Base-by-base conservation (phyloP, 2,329 filamentous ascomycete genomes). In the Metarhizium guizhouense region DNA sequence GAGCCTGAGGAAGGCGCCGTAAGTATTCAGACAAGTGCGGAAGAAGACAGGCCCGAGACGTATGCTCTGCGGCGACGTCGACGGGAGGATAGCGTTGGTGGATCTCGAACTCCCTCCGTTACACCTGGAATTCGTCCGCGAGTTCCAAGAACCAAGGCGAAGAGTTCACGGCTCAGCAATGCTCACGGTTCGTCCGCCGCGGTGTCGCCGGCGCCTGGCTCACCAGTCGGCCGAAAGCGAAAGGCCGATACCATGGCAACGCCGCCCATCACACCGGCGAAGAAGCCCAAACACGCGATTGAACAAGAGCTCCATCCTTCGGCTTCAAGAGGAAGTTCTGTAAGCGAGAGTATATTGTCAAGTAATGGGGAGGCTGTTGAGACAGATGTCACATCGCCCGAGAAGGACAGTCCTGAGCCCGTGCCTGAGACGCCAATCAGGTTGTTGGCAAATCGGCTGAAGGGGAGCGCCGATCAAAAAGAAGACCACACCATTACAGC, bases 1-100 rank as follows among this genome's bases (percentile, higher is more conserved):
- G 80, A 83, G 42, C 80, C 76, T 0, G 74, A 73, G 14, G 76
- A 76, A 4, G 76, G 71, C 0, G 74, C 74, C 14, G 67, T 73
- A 3, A 72, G 71, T 1, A 71, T 81, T 29, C 75, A 71, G 63
- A 74, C 67, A 59, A 80, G 76, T 62, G 77, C 86, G 30, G 81
- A 87, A 62, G 76, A 79, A 47, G 74, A 76, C 29, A 38, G n/a
- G 6, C 61, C 65, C 0, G 76, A 78, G 47, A 76, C 74, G 1
- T 86, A 86, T 60, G 79, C 78, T 3, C 67, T 86, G n/a, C 77
- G 83, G 5, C 72, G 76, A 30, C 72, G 80, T 58, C 69, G 77
- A 60, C 70, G 80, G 57, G 79, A 79, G 32, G 77, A 78, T 43
- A 78, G 76, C 59, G 68, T 76, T 53, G 72, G 70, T 43, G 70